These are phyloP conservation scores for Boletus mariae DNA, from an alignment of 1,284 basidiomycete genomes.

Conservation along the genomic window DNA sequence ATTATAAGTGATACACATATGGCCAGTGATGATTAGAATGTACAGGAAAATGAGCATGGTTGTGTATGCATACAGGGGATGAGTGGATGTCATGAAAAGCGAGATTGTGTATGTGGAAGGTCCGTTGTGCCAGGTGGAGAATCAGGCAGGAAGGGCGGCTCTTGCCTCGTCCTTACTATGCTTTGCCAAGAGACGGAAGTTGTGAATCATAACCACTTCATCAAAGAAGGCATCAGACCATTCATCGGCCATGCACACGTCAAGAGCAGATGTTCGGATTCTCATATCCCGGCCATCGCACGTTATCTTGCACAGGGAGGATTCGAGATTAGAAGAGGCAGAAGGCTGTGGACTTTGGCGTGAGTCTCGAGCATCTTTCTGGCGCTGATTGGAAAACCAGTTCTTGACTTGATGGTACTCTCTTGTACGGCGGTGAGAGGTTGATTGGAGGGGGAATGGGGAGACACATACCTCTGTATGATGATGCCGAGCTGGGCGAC, in stretches of 20 bases:
- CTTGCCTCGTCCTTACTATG: slow-evolving; percentile 35
- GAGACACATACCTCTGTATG: slow-evolving; percentile 42
- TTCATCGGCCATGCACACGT: slow-evolving; percentile 37
- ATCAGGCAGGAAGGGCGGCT: slow-evolving; percentile 22
- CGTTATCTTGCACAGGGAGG: slow-evolving; percentile 33
- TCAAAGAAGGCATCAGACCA: slow-evolving; percentile 59
- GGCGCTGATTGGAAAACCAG: slow-evolving; percentile 59
- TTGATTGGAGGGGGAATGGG: not conserved
- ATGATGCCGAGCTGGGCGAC: slow-evolving; percentile 43
- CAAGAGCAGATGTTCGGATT: slow-evolving; percentile 42
- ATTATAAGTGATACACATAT: slow-evolving; percentile 36
- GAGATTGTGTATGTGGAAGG: slow-evolving; percentile 18
- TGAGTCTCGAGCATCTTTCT: slow-evolving; percentile 41
- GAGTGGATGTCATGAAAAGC: slow-evolving; percentile 25
- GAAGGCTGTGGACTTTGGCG: slow-evolving; percentile 35
- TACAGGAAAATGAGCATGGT: slow-evolving; percentile 31
- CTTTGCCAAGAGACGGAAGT: slow-evolving; percentile 41
- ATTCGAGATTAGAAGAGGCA: slow-evolving; percentile 26
- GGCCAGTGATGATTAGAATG: slow-evolving; percentile 32
- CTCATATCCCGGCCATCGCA: slow-evolving; percentile 46
- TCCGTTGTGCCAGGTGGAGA: slow-evolving; percentile 25
- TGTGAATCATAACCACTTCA: slow-evolving; percentile 52
- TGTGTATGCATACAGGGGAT: slow-evolving; percentile 32
- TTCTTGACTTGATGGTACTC: slow-evolving; percentile 56
- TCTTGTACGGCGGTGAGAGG: slow-evolving; percentile 31